Evolutionary conservation across 352 stramenopile genomes (phyloP).

Genomic region (Pythium rishiriense): DNA sequence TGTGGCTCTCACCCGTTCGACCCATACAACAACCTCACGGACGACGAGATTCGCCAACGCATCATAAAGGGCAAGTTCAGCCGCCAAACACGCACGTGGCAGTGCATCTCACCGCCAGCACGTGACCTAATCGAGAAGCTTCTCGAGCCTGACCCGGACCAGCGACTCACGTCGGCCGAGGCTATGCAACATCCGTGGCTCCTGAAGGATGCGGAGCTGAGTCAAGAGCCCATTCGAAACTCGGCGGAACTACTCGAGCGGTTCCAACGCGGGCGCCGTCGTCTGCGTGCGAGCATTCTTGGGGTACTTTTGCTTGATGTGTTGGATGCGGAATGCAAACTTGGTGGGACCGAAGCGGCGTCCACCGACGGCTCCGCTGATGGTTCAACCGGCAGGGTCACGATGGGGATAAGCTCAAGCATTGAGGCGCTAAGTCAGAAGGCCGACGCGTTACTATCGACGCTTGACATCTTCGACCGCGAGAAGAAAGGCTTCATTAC

Average conservation of each 20-base stretch:
- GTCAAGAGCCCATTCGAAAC: conserved; percentile 57
- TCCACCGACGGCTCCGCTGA: background rate
- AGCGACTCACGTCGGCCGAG: conserved; percentile 64
- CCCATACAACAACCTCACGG: conserved; percentile 82
- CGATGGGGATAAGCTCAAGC: conserved; percentile 75
- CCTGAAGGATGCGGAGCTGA: conserved; percentile 51
- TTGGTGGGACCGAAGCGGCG: too few species aligned
- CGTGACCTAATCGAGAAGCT: conserved; percentile 76
- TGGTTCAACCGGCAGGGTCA: conserved; percentile 24
- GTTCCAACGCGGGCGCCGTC: conserved; percentile 77
- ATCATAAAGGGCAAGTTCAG: conserved; percentile 82
- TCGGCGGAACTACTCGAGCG: conserved; percentile 71
- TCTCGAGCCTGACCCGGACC: conserved; percentile 60
- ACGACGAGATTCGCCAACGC: conserved; percentile 81
- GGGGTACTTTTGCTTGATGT: conserved; percentile 69
- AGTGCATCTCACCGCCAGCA: conserved; percentile 60
- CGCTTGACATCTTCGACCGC: conserved; percentile 74
- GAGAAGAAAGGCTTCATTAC: conserved; percentile 84
- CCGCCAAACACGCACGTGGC: conserved; percentile 69
- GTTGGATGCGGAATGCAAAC: conserved; percentile 48
- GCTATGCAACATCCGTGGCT: conserved; percentile 78
- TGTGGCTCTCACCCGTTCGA: conserved; percentile 85
- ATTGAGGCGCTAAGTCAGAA: conserved; percentile 68
- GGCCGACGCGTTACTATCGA: conserved; percentile 63
- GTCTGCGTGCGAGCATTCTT: conserved; percentile 77